Evolutionary conservation across 257 asterid species (phyloP), one percentile per base, ranked within the genome.

Genomic region (Solanum phureja): DNA sequence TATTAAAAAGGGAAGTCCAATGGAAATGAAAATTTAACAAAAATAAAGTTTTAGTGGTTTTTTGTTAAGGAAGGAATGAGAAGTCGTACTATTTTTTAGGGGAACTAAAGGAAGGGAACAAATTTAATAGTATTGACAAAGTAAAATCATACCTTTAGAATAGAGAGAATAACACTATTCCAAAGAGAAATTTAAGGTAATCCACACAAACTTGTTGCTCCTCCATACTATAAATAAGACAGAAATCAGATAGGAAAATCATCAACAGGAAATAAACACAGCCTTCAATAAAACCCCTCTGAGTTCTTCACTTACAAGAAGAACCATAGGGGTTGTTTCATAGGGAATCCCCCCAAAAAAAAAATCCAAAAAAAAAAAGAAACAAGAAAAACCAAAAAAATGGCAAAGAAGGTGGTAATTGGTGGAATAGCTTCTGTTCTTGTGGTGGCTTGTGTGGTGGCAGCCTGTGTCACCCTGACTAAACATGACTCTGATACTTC

Each of bases 391-490:
- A 8, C n/a, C 21, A 18, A 60, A 84, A 35, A 86, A 77, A 94
- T 94, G 98, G 91, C 83, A 14, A 68, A 34, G 0, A 93, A 92
- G 82, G 81, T 87, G 4, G 82, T 91, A 29, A 73, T 90, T n/a
- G 92, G 89, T 49, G 90, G 94, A 10, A 40, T 94, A 19, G 92
- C 71, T 64, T 64, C 71, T n/a, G 33, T 92, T 89, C 93, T 94
- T 74, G 83, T 94, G 72, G 94, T 93, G 75, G 98, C 96, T 12
- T 90, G 92, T 88, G 93, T 90, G 27, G 91, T 91, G 4, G 94
- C 93, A 3, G 93, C 92, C 16, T 46, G 93, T 4, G 87, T 91
- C 4, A 83, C 46, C 72, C 87, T 56, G 87, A 87, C 83, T 2
- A 82, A 42, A 60, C 37, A 64, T 5, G 86, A 68, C 34, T 38